These are phyloP conservation scores for Termitomyces sp. DNA, from an alignment of 768 basidiomycete species.

Conservation along the genomic window DNA sequence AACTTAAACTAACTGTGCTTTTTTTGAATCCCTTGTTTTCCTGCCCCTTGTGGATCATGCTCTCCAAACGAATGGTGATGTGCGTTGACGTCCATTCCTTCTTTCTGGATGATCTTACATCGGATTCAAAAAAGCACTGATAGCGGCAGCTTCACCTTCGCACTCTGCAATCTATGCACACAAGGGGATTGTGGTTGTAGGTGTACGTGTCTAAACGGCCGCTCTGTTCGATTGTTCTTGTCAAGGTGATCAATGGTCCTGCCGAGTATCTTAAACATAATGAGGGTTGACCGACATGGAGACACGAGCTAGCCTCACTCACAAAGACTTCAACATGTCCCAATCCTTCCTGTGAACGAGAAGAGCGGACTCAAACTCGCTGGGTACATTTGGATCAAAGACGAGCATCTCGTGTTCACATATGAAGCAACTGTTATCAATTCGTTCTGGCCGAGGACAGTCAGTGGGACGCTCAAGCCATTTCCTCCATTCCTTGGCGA, in stretches of 20 bases:
- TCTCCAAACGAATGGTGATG: constrained; percentile 48
- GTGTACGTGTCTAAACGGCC: constrained; percentile 19
- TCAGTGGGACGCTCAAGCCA: constrained; percentile 63
- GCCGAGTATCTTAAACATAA: constrained; percentile 46
- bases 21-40: constrained; percentile 12
- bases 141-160: constrained; percentile 38
- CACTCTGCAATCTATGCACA: constrained; percentile 59
- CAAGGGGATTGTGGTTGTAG: constrained; percentile 44
- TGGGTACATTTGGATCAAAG: constrained; percentile 59
- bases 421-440: constrained; percentile 60
- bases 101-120: constrained; percentile 30
- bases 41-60: constrained; percentile 12
- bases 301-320: constrained; percentile 19
- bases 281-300: not conserved
- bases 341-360: constrained; percentile 63
- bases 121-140: not conserved
- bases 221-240: constrained; percentile 27
- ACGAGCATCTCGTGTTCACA: constrained; percentile 63
- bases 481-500: constrained; percentile 61
- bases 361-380: constrained; percentile 55
- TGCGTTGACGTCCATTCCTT: constrained; percentile 56
- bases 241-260: constrained; percentile 48
- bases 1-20: constrained; percentile 25
- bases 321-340: constrained; percentile 57
- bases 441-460: constrained; percentile 46